Conservation (phyloP, 2,329 filamentous ascomycete species). For the Nigrospora sphaerica region DNA sequence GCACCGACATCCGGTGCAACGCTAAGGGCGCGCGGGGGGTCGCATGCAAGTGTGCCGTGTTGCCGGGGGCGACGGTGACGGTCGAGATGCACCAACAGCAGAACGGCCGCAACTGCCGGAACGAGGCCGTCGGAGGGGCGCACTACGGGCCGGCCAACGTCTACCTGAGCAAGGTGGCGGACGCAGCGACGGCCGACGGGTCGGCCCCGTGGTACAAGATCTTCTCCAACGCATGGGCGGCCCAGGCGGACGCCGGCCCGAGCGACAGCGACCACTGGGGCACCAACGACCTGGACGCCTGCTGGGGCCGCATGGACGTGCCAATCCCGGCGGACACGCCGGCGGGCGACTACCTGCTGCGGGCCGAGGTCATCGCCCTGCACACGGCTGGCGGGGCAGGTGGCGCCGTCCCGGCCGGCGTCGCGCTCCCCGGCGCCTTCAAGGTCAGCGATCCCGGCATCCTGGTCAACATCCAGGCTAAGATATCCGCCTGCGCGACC, state of each 20-base stretch:
- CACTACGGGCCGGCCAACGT: constrained; percentile 35
- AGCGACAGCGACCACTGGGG: constrained; percentile 39
- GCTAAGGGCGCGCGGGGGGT: constrained; percentile 24
- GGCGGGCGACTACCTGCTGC: constrained; percentile 39
- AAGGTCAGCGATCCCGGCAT: constrained; percentile 26
- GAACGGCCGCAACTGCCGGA: constrained; percentile 24
- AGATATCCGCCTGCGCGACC: constrained; percentile 17
- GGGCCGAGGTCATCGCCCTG: constrained; percentile 40
- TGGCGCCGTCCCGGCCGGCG: constrained; percentile 24
- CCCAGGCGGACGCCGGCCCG: constrained; percentile 21
- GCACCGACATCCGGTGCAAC: constrained; percentile 35
- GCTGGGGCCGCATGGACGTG: constrained; percentile 32
- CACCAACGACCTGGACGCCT: constrained; percentile 31
- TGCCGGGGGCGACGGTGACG: constrained; percentile 40
- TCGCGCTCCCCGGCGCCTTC: constrained; percentile 27
- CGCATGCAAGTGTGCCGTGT: constrained; percentile 35
- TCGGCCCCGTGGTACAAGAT: constrained; percentile 36
- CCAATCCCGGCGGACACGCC: constrained; percentile 29
- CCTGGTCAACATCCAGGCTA: constrained; percentile 22
- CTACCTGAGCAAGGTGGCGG: constrained; percentile 30
- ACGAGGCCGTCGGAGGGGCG: constrained; percentile 29
- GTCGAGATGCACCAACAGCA: constrained; percentile 46
- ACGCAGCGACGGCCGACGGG: constrained; percentile 26
- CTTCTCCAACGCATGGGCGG: constrained; percentile 33
- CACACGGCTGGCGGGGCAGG: constrained; percentile 31